Evolutionary conservation across 1,284 basidiomycete species (phyloP).

Genomic region (Cystobasidium pallidum): DNA sequence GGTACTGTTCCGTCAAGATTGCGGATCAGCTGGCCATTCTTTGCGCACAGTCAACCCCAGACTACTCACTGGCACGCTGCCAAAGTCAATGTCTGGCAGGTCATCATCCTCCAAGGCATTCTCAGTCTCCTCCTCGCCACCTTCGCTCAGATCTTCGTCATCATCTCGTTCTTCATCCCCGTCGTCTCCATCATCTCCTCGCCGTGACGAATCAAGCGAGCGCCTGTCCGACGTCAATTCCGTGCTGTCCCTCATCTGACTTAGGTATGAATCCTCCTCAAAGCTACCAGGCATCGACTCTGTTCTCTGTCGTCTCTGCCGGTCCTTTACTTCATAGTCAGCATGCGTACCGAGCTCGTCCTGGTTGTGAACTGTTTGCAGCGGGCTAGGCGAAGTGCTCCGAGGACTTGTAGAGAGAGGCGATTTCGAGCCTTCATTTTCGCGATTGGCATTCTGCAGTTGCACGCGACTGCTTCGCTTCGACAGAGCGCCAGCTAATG

Average conservation of each 20-base stretch:
- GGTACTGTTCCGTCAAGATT: no score
- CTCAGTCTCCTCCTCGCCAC: slow-evolving; percentile 46
- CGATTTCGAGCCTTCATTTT: slow-evolving; percentile 22
- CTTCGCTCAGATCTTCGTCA: slow-evolving; percentile 42
- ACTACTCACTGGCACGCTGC: slow-evolving; percentile 49
- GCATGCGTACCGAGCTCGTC: slow-evolving; percentile 25
- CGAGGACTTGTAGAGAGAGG: slow-evolving; percentile 45
- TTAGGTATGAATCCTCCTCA: slow-evolving; percentile 52
- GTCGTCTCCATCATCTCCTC: slow-evolving; percentile 49
- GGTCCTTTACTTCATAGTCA: slow-evolving; percentile 43
- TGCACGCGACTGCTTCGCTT: slow-evolving; percentile 43
- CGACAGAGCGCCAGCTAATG: slow-evolving; percentile 47
- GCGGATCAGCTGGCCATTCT: not conserved
- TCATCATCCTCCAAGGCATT: slow-evolving; percentile 51
- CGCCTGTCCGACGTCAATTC: slow-evolving; percentile 13
- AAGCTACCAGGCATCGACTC: slow-evolving; percentile 53
- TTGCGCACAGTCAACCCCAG: no score
- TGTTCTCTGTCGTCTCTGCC: slow-evolving; percentile 18
- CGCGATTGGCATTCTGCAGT: slow-evolving; percentile 23
- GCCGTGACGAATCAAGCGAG: slow-evolving; percentile 31
- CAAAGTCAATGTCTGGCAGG: slow-evolving; percentile 50
- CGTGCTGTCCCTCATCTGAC: slow-evolving; percentile 43
- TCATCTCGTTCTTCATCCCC: slow-evolving; percentile 17
- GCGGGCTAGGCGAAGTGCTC: slow-evolving; percentile 45
- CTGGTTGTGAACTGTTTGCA: slow-evolving; percentile 46